These are phyloP conservation scores for Scheffersomyces insectosa DNA, from an alignment of 1,139 yeast species.

Conservation along the genomic window DNA sequence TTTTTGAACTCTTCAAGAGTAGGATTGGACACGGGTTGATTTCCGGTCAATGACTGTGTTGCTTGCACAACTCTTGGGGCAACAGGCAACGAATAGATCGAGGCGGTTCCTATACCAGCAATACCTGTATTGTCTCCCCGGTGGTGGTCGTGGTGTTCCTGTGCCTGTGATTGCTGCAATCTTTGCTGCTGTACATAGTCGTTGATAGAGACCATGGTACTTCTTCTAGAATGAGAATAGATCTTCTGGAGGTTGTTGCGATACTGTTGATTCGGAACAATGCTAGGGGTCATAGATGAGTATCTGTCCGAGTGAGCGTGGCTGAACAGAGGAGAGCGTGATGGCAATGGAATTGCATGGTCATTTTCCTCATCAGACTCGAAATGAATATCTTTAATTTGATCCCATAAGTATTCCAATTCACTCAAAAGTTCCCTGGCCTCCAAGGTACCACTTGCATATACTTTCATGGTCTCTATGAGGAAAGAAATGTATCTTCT, in stretches of 20 bases:
- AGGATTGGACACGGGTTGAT: constrained; percentile 3
- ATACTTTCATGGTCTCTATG: constrained; percentile 70
- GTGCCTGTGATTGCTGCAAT: constrained; percentile 17
- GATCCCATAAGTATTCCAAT: constrained; percentile 74
- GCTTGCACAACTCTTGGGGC: constrained; percentile 1
- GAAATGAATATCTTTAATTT: constrained; percentile 56
- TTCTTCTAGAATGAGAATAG: constrained; percentile 47
- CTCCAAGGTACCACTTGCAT: constrained; percentile 69
- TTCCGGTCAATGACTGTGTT: constrained; percentile 8
- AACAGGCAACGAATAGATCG: constrained; percentile 27
- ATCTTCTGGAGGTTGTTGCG: constrained; percentile 43
- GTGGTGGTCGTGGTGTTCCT: constrained; percentile 2
- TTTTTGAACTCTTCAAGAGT: constrained; percentile 38
- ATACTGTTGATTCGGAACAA: constrained; percentile 31
- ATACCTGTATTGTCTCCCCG: constrained; percentile 9
- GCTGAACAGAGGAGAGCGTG: constrained; percentile 41
- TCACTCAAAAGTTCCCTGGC: constrained; percentile 67
- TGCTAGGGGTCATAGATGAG: constrained; percentile 41
- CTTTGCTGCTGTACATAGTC: constrained; percentile 42
- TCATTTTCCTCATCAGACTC: constrained; percentile 31
- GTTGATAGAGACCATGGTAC: constrained; percentile 38
- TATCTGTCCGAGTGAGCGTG: constrained; percentile 39
- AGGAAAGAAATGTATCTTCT: constrained; percentile 65
- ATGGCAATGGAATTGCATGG: constrained; percentile 28
- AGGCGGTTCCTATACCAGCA: constrained; percentile 17